Conservation (phyloP, 108 stramenopile genomes). For the Phaeodactylum tricornutum region DNA sequence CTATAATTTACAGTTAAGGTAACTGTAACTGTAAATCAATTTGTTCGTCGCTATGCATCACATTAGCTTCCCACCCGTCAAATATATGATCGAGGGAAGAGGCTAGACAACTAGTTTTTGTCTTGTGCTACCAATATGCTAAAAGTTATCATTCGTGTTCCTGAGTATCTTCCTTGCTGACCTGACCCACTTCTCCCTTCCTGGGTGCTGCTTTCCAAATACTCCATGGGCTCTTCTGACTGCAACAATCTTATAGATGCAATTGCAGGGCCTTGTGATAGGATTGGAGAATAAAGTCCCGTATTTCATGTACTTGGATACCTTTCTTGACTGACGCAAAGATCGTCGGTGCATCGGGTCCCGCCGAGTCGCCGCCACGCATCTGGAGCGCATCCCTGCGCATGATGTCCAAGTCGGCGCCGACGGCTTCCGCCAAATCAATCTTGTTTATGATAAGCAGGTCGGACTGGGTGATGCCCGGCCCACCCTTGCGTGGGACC, state of each 20-base stretch:
- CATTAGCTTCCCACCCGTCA: no score
- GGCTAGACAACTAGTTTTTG: no score
- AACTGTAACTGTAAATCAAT: no score
- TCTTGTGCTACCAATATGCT: no score
- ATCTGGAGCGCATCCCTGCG: slow-evolving; percentile 79
- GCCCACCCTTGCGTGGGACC: slow-evolving; percentile 97
- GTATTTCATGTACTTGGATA: slow-evolving; percentile 57
- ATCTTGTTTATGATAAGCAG: slow-evolving; percentile 96
- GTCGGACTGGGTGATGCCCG: slow-evolving; percentile 94
- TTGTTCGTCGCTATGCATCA: no score
- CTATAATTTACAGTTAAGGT: no score
- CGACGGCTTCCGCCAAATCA: slow-evolving; percentile 96
- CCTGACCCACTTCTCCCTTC: no score
- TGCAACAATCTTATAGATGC: not conserved
- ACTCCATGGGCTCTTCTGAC: no score
- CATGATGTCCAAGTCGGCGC: slow-evolving; percentile 92
- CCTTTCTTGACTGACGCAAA: slow-evolving; percentile 92
- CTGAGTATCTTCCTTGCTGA: no score
- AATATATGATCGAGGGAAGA: no score
- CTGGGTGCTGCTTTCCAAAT: no score
- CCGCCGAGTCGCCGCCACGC: slow-evolving; percentile 39
- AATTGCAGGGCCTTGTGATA: slow-evolving; percentile 23
- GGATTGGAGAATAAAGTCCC: slow-evolving; percentile 43
- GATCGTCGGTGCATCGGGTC: slow-evolving; percentile 66
- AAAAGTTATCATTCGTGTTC: no score